Base-by-base conservation (phyloP, 371 early-diverging fungal species). In the Rhizopus arrhizus region DNA sequence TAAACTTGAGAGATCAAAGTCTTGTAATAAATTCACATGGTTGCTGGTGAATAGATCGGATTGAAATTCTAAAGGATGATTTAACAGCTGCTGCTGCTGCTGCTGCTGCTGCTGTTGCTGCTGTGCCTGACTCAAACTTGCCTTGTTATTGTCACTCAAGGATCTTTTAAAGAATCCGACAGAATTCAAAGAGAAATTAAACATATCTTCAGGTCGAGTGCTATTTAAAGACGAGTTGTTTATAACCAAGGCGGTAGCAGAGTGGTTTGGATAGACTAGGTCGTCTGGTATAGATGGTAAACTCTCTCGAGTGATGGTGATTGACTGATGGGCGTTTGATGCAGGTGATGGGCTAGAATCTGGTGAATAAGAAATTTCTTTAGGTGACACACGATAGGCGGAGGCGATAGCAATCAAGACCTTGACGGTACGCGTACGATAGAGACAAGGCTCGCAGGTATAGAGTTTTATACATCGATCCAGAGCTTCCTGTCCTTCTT, bases 1-100 rank as follows among this genome's bases (percentile, higher is more conserved):
- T 12, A 73, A 35, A 50, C 69, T 63, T 5, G 66, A 46, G 1
- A 64, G 22, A 42, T 76, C 73, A 41, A 70, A 69, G 4, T 62
- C 56, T 29, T 40, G 10, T 6, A 38, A 58, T 33, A 58, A 22
- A 22, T 22, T 11, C 43, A 43, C 10, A 33, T 16, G 38, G 47
- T 31, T 40, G 47, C 5, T 46, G n/a, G n/a, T 31, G 6, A 43
- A 16, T 4, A 55, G 10, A 34, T 16, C 5, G 7, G 9, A 13
- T 16, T 16, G 32, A 42, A 38, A 2, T 29, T 31, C 33, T 38
- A 10, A 15, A 58, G 12, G 12, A 58, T 49, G n/a, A 11, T 58
- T 28, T 58, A 53, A 40, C 2, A 2, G 22, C 22, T 22, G 22
- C 5, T n/a, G 48, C 11, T 47, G 41, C 0, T 28, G 41, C 29